These are phyloP conservation scores for Chiua virens DNA, from an alignment of 768 basidiomycete genomes.

Conservation along the genomic window DNA sequence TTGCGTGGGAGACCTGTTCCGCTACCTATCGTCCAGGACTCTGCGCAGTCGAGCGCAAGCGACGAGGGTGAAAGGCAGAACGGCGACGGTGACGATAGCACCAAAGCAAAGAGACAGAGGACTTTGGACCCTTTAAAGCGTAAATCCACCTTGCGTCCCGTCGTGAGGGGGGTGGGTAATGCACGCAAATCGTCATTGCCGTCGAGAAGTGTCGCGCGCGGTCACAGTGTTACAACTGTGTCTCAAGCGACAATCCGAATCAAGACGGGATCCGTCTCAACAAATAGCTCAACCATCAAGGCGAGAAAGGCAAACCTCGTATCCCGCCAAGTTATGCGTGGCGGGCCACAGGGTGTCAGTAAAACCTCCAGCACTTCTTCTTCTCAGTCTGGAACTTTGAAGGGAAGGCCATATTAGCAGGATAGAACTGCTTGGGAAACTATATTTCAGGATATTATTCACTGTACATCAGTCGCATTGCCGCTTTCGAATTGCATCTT, in stretches of 20 bases:
- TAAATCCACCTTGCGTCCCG: conserved; percentile 27
- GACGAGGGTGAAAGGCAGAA: conserved; percentile 21
- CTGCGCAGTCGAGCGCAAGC: conserved; percentile 20
- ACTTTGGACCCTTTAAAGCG: conserved; percentile 27
- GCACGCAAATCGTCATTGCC: conserved; percentile 16
- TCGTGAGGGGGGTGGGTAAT: conserved; percentile 8
- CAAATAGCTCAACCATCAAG: conserved; percentile 9
- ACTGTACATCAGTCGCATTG: conserved; percentile 26
- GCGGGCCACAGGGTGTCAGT: conserved; percentile 9
- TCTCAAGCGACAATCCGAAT: conserved; percentile 10
- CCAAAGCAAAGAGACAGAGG: conserved; percentile 25
- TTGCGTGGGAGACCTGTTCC: conserved; percentile 23
- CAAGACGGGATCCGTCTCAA: conserved; percentile 10
- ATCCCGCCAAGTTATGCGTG: conserved; percentile 10
- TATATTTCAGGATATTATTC: conserved; percentile 5
- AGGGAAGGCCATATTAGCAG: conserved; percentile 15
- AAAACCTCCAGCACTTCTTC: conserved; percentile 25
- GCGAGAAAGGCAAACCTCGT: conserved; percentile 10
- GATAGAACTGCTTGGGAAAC: neutral
- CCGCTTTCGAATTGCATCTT: conserved; percentile 7
- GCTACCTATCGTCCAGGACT: conserved; percentile 6
- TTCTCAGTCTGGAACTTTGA: conserved; percentile 28
- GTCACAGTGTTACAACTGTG: conserved; percentile 5
- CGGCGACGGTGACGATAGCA: conserved; percentile 3
- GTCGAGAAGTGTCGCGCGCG: conserved; percentile 7